Evolutionary conservation across 768 basidiomycete species (phyloP).

Genomic region (Podaxis sp.): DNA sequence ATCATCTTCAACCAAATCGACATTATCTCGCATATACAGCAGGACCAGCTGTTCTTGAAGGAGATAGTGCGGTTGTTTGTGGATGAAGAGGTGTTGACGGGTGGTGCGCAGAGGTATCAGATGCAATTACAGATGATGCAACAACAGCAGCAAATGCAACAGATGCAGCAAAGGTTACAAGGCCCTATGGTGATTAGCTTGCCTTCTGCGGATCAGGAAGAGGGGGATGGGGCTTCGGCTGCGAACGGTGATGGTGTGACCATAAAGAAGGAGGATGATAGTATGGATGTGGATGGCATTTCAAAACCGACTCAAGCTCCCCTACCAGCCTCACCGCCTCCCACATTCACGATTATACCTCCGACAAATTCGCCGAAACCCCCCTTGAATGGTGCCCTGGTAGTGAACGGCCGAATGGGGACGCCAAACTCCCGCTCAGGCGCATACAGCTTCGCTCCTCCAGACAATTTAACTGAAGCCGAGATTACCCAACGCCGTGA

Average conservation of each 20-base stretch:
- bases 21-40: slow-evolving; percentile 87
- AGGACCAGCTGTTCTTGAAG: slow-evolving; percentile 67
- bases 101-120: slow-evolving; percentile 18
- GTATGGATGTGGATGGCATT: slow-evolving; percentile 38
- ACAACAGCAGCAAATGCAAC: slow-evolving; percentile 19
- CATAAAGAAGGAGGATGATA: slow-evolving; percentile 25
- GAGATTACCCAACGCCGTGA: slow-evolving; percentile 62
- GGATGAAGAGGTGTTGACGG: slow-evolving; percentile 59
- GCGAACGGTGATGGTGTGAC: slow-evolving; percentile 38
- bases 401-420: slow-evolving; percentile 20
- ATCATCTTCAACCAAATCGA: slow-evolving; percentile 99
- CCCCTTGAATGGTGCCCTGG: slow-evolving; percentile 24
- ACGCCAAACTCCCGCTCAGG: slow-evolving; percentile 19
- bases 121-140: slow-evolving; percentile 19
- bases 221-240: not conserved
- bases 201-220: slow-evolving; percentile 7
- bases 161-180: slow-evolving; percentile 18
- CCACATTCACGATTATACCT: slow-evolving; percentile 9
- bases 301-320: slow-evolving; percentile 7
- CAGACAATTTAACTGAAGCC: slow-evolving; percentile 49
- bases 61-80: slow-evolving; percentile 78
- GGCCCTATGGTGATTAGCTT: slow-evolving; percentile 12
- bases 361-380: slow-evolving; percentile 11
- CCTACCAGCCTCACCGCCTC: slow-evolving; percentile 11
- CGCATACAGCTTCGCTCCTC: slow-evolving; percentile 52